Evolutionary conservation across 441 rosid species (phyloP), one percentile per base, ranked within the genome.

Genomic region (Hura crepitans): DNA sequence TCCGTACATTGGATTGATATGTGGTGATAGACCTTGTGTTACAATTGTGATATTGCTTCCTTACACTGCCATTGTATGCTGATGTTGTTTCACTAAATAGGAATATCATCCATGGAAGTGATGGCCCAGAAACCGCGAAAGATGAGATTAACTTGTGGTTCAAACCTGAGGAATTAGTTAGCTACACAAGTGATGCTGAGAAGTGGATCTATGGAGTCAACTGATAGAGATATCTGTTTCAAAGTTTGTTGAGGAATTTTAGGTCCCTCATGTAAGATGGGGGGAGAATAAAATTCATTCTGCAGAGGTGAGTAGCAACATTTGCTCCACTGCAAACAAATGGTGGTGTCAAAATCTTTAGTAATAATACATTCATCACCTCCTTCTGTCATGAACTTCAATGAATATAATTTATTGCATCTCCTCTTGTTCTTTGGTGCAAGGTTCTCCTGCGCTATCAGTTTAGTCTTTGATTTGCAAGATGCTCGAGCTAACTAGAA

Each of bases 51-150:
- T n/a, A n/a, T n/a, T n/a, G n/a, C n/a, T n/a, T n/a, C n/a, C n/a
- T n/a, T n/a, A n/a, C n/a, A 53, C 58, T 13, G 6, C 46, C 42
- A 47, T 51, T 53, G 27, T 56, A 46, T 20, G 35, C 62, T 15
- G 20, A 42, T 42, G 11, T 65, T 62, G 11, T 63, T 65, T 68
- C 64, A 20, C 20, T 22, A 1, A 74, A 78, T 49, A 94, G 98
- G 77, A 94, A 94, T 62, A 94, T 94, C 78, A 94, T 94, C 57
- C 99, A 94, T 43, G 99, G 99, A 68, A 94, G 99, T 59, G 99
- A 94, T 72, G 97, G 97, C 61, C 91, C 93, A 11, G 97, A 94
- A 80, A 94, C 99, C 0, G 97, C 99, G 23, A 87, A 87, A 77
- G 91, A 92, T 62, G 97, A 94, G 86, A 92, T 92, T 53, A 81